Base-by-base conservation (phyloP, 116 monocot genomes). In the Posidonia oceanica region DNA sequence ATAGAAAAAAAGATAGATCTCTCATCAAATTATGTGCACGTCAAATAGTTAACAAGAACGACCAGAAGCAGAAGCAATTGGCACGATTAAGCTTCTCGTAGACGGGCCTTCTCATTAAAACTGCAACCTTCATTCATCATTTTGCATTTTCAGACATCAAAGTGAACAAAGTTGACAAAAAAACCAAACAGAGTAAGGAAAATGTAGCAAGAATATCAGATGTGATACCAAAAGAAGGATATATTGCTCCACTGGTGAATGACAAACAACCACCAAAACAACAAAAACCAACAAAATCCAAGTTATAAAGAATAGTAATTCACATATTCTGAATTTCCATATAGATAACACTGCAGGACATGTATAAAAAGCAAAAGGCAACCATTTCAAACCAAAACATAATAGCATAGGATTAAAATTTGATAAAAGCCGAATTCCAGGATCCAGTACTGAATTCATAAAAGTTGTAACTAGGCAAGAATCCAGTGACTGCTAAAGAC, bases 51-150 rank as follows among this genome's bases (percentile, higher is more conserved):
- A 48, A 7, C 7, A 48, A 48, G 48, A 48, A 10, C 48, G 48
- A 48, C 7, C 48, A 48, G 48, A 12, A 48, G 48, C 48, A 48
- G 48, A 48, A 48, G 12, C 48, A 48, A 48, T 7, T 48, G 48
- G 12, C 48, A 48, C 12, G 48, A 48, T 12, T 48, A 48, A 48
- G 48, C 48, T 48, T 48, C 48, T 10, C 12, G 8, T 48, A 4
- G 48, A 10, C 48, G 12, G 48, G 48, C 48, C 48, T 48, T 48
- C 48, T 48, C 48, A 48, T 48, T 48, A 7, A 48, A 48, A 48
- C 48, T 36, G 61, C 61, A 61, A 36, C 61, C 61, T 61, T 61
- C 61, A 61, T 36, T 61, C 14, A 61, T 4, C 61, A 61, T 29
- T 36, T 29, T 15, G 13, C 61, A 61, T 15, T 14, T 29, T 61